These are phyloP conservation scores for Pisolithus thermaeus DNA, from an alignment of 1,284 basidiomycete genomes.

Conservation along the genomic window DNA sequence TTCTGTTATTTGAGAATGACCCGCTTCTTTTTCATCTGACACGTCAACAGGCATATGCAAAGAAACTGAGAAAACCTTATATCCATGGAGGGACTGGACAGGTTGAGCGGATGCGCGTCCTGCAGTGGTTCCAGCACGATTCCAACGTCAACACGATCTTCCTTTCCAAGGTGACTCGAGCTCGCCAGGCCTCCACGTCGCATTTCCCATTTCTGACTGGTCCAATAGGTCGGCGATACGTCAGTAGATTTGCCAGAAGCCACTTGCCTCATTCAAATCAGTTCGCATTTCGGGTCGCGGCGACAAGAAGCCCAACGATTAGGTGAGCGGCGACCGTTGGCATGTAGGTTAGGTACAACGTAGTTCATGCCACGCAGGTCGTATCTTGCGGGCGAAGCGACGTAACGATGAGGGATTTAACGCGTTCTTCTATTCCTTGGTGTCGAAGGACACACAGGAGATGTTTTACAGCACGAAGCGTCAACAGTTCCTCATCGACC, in stretches of 20 bases:
- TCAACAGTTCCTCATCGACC: slow-evolving; percentile 98
- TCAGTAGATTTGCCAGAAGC: slow-evolving; percentile 99
- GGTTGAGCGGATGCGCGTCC: slow-evolving; percentile 91
- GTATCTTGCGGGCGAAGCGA: slow-evolving; percentile 94
- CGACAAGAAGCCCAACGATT: slow-evolving; percentile 97
- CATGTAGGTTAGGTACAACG: slow-evolving; percentile 13
- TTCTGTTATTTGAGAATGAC: neutral
- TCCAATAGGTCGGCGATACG: slow-evolving; percentile 88
- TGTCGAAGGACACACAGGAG: slow-evolving; percentile 98
- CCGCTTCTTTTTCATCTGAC: neutral
- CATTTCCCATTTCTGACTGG: slow-evolving; percentile 12
- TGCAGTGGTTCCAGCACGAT: slow-evolving; percentile 95
- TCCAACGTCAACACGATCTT: slow-evolving; percentile 98
- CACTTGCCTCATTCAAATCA: slow-evolving; percentile 98
- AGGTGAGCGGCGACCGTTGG: slow-evolving; percentile 42
- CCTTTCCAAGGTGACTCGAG: slow-evolving; percentile 76
- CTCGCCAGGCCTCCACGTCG: slow-evolving; percentile 3
- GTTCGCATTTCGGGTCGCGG: slow-evolving; percentile 98
- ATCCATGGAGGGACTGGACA: slow-evolving; percentile 98
- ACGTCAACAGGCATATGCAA: slow-evolving; percentile 78
- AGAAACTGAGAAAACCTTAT: slow-evolving; percentile 89
- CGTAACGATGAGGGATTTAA: slow-evolving; percentile 99
- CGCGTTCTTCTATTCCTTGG: slow-evolving; percentile 98
- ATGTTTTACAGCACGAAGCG: slow-evolving; percentile 99
- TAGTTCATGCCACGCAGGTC: slow-evolving; percentile 46